Evolutionary conservation across 176 grass and related monocot species (phyloP), one percentile per base, ranked within the genome.

Genomic region (Cymbopogon citratus): DNA sequence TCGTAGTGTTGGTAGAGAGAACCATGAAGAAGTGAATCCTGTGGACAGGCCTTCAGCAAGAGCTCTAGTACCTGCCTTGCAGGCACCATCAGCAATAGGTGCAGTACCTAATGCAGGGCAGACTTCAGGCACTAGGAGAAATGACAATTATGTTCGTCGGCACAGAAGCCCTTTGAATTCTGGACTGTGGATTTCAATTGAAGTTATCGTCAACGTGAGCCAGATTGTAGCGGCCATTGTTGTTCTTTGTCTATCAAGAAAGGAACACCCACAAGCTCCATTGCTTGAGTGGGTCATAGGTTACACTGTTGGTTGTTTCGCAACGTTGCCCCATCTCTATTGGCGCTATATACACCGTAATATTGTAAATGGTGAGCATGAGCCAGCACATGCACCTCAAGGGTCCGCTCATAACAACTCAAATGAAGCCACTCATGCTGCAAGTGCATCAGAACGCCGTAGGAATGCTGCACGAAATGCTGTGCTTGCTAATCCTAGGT

Each of bases 181-280:
- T 91, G 96, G 96, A 73, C 77, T 99, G 34, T 99, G 96, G 96
- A 95, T 99, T 83, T 93, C 88, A 25, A 74, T 99, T 84, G 92
- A 99, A 88, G 91, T 95, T 43, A 83, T 95, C 6, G 90, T 99
- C n/a, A 99, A 99, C 14, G 83, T 91, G 54, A 95, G 90, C 75
- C 96, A 99, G 84, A 99, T 99, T 81, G 87, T 93, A 74, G 92
- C 92, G 80, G 92, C 96, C 72, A 72, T 91, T 76, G 82, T 87
- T 74, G 87, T 95, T 73, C 77, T 99, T 28, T 83, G 85, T 77
- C 77, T 95, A 31, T 95, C 92, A 82, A 93, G 92, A 83, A 85
- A 91, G 56, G 96, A 99, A 63, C 90, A 65, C 56, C 87, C 91
- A 64, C 81, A 88, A 78, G 85, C 90, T 90, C 96, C 96, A 79